Percentiles rank a stretch among this genome's conserved stretches.
Evolutionary conservation across 2,329 filamentous ascomycete genomes (phyloP).

Genomic region (Pyricularia sp.): DNA sequence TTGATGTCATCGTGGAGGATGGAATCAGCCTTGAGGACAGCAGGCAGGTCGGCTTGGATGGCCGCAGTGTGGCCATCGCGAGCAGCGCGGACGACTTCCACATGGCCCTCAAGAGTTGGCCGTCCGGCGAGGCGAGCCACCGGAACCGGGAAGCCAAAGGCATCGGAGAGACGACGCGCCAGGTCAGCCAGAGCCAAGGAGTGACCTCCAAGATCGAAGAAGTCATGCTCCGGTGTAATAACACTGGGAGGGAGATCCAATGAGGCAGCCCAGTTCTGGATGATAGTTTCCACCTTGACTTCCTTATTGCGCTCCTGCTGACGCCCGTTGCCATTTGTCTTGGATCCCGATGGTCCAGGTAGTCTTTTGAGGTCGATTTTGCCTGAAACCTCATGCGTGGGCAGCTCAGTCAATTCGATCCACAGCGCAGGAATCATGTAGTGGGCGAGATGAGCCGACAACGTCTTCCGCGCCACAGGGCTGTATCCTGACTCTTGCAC

Average conservation of each 20-base stretch:
- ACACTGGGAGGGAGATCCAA: conserved; percentile 53
- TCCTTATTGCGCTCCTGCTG: conserved; percentile 43
- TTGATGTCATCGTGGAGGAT: neutral
- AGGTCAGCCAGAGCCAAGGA: conserved; percentile 70
- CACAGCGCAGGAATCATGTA: neutral
- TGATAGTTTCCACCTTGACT: conserved; percentile 57
- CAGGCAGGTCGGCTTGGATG: conserved; percentile 66
- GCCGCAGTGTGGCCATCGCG: conserved; percentile 65
- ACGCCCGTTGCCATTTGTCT: conserved; percentile 24
- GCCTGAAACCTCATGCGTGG: neutral
- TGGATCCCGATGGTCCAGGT: conserved; percentile 28
- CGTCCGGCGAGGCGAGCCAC: conserved; percentile 62
- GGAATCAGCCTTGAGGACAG: conserved; percentile 55
- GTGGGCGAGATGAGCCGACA: conserved; percentile 29
- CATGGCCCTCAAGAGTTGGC: conserved; percentile 62
- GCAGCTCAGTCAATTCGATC: neutral
- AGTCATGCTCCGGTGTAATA: conserved; percentile 63
- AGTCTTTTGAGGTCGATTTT: neutral
- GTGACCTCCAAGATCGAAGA: conserved; percentile 75
- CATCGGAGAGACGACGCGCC: conserved; percentile 57
- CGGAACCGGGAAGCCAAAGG: conserved; percentile 65
- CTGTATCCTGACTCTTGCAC: conserved; percentile 66
- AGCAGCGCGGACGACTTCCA: conserved; percentile 60
- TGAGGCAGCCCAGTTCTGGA: conserved; percentile 62
- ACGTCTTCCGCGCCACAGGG: conserved; percentile 53